Base-by-base conservation (phyloP, 495 filamentous ascomycete species). In the Penicillium taxi region DNA sequence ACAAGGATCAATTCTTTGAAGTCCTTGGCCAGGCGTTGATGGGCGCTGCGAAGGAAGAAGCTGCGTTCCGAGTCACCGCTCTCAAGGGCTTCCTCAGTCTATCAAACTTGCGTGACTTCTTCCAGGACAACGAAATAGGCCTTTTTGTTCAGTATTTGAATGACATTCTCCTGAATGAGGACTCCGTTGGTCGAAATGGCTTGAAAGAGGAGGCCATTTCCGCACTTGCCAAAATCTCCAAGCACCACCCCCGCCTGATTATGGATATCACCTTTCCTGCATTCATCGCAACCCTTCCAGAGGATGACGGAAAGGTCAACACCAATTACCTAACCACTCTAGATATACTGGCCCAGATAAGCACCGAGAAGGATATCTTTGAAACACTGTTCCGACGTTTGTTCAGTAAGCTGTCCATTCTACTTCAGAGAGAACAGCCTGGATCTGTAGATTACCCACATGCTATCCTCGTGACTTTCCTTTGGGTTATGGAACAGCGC, bases 251-350 rank as follows among this genome's bases (percentile, higher is more conserved):
- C 9, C 69, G 70, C n/a, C 53, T 81, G 16, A 77, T 86, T 13
- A 74, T 82, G 56, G 72, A 84, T 32, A 78, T 79, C 20, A 82
- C 81, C 0, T 79, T 86, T 56, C 82, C 82, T 9, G 75, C 76
- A 7, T 84, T 86, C 48, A 75, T 85, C 62, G 81, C 81, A 1
- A 72, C 73, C 18, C 61, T 86, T 2, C 82, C 82, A 3, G 80
- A 84, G 30, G 57, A 60, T 15, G 72, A 72, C 33, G 57, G 69
- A 17, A 61, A 63, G 7, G 50, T 50, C 0, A 61, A 58, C 19
- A 45, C 49, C 13, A 43, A 50, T 3, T 83, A 82, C 47, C 32
- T 73, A n/a, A 52, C 70, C 3, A 78, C 77, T 1, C 57, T 86
- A 11, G 82, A 84, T 48, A 77, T 63, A 1, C 66, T 86, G 31